Evolutionary conservation across 2,329 filamentous ascomycete genomes (phyloP), one percentile per base, ranked within the genome.

Genomic region (Hypoxylon sp.): DNA sequence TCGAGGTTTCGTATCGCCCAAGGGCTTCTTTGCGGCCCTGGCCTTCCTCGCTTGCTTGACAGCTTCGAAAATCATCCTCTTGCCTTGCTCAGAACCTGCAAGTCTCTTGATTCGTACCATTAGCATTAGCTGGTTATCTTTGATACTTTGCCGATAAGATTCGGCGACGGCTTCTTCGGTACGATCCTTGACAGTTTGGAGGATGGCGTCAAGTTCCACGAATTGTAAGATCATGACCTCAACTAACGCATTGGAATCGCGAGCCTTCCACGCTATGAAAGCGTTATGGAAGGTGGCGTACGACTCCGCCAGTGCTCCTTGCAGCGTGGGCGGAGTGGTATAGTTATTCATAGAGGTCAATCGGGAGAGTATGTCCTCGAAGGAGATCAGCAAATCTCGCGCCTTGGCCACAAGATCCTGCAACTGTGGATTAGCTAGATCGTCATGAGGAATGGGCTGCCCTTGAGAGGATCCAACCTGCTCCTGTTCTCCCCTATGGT

Each of bases 221-320:
- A 94, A 94, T 68, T 93, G 91, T 72, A 92, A 85, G n/a, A 94
- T 84, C 91, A 95, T 94, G 57, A 92, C 89, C 71, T 94, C 90
- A 54, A 94, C 87, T 4, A 95, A 81, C 0, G 91, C 89, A 56
- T 89, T 89, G 0, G 91, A 92, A 74, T 94, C 92, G 54, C 91
- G 86, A 1, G 91, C 89, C 77, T 94, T 93, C 92, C 92, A 95
- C 3, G 91, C 88, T 63, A 92, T 91, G 72, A 95, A 94, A 1
- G 91, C 91, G 55, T 91, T 90, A 70, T 90, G 87, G 70, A 93
- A 95, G 0, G 89, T 86, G 30, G 89, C 86, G 72, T 94, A 92
- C 1, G 87, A 83, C 69, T 92, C 85, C 0, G 89, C 85, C 17
- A 95, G 81, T 1, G 85, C 83, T 55, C 87, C 85, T 28, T 85